Base-by-base conservation (phyloP, 768 basidiomycete genomes). In the Leucosporidium creatinivorum region DNA sequence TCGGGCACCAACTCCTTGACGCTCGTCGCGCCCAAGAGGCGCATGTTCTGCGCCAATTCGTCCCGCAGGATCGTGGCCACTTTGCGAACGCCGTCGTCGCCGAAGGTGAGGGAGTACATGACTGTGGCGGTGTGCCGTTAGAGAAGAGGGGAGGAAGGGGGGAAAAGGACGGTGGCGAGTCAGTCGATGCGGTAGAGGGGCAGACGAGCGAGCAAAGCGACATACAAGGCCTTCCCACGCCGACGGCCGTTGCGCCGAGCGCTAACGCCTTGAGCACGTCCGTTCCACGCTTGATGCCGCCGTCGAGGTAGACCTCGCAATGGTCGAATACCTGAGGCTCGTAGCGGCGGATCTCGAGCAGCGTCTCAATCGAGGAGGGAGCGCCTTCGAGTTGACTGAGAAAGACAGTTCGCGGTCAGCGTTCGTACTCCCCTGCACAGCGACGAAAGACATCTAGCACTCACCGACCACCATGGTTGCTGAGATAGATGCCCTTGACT, bases 151-250 rank as follows among this genome's bases (percentile, higher is more conserved):
- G 15, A 13, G 10, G 48, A 39, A 28, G 0, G 1, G 36, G 0
- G 1, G 36, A 1, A 36, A 18, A 44, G 39, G 15, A 44, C 8
- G 13, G 39, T 9, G 15, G 7, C 19, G 10, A n/a, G 15, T 31
- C 9, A 60, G 59, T 55, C 33, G 33, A 13, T 18, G 36, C 4
- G 3, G 2, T 36, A n/a, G 17, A 44, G 39, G 39, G 3, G 2
- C 8, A 44, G 39, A 13, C 19, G 10, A 18, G 12, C 23, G 19
- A 51, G 8, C 19, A 26, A 31, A 48, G 30, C 26, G 62, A 76
- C 91, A 74, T 89, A 94, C 17, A 96, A 81, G 81, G 93, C 89
- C 93, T 82, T 3, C 93, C 93, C 39, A 96, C 79, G 6, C 93
- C 92, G 23, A 93, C 89, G 12, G 87, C 89, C 69, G 79, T 86